A percentile compares a stretch with the other conserved stretches of the same genome.
Conservation (phyloP, 1,139 yeast species). For the Kodamaea ohmeri region DNA sequence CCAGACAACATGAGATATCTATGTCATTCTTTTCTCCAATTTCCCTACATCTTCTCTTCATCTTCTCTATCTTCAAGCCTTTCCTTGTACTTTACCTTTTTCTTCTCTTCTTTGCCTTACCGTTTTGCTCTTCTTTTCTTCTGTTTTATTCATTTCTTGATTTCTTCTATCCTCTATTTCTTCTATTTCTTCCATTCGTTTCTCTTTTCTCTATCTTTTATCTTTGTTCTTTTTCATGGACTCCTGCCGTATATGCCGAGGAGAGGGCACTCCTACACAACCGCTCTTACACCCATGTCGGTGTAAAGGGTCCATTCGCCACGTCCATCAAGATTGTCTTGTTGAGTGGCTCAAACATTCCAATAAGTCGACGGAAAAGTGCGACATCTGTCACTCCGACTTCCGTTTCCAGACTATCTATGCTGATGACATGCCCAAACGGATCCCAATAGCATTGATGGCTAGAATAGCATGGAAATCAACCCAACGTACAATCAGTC, state of each 20-base stretch:
- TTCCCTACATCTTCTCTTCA: no score
- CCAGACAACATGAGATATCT: no score
- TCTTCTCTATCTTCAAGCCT: no score
- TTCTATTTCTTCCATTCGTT: not conserved
- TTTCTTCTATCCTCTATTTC: not conserved
- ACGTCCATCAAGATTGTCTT: conserved; percentile 89
- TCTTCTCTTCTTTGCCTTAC: not conserved
- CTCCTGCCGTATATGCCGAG: conserved; percentile 86
- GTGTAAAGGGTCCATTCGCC: conserved; percentile 91
- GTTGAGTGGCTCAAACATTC: conserved; percentile 80
- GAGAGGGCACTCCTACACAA: conserved; percentile 75
- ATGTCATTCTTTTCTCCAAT: no score
- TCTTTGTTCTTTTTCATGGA: not conserved
- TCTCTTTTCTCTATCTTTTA: not conserved
- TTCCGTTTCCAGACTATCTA: conserved; percentile 73
- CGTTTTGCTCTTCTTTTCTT: not conserved
- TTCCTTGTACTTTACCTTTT: not conserved
- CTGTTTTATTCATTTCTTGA: conserved; percentile 2
- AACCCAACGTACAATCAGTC: conserved; percentile 14
- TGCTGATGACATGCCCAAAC: conserved; percentile 65
- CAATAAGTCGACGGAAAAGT: conserved; percentile 58
- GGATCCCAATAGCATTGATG: conserved; percentile 53
- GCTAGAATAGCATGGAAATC: conserved; percentile 21
- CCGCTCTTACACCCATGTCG: conserved; percentile 91
- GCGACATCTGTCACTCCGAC: conserved; percentile 87